A percentile compares a stretch with the other conserved stretches of the same genome.
Evolutionary conservation across 257 asterid species (phyloP).

Genomic region (Jacaranda copaia): DNA sequence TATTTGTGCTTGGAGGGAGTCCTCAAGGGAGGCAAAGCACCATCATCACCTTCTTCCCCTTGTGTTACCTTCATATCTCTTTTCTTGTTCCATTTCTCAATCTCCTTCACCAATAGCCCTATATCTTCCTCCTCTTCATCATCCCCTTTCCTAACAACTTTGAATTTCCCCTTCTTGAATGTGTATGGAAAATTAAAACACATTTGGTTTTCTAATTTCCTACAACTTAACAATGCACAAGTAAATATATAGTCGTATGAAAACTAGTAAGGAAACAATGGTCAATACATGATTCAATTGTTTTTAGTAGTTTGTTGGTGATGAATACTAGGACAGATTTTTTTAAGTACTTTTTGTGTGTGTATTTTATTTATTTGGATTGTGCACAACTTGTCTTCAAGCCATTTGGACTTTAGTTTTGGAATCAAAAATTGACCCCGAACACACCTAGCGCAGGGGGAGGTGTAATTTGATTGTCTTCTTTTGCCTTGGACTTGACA

Average conservation of each 20-base stretch:
- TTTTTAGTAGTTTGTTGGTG: constrained; percentile 36
- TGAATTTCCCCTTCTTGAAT: constrained; percentile 50
- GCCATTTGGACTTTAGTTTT: constrained; percentile 30
- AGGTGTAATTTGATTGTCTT: background rate
- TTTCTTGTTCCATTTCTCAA: constrained; percentile 56
- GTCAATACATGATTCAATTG: constrained; percentile 15
- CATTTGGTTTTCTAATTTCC: constrained; percentile 33
- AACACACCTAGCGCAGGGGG: background rate
- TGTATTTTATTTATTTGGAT: background rate
- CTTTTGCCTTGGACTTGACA: background rate
- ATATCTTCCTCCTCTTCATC: constrained; percentile 48
- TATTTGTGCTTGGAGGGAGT: constrained; percentile 8
- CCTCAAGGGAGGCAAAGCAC: background rate
- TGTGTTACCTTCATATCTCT: constrained; percentile 2
- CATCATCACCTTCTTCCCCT: constrained; percentile 15
- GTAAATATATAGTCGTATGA: background rate
- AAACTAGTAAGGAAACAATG: background rate
- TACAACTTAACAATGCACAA: background rate
- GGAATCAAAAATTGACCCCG: background rate
- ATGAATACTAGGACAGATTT: constrained; percentile 12
- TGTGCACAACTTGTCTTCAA: constrained; percentile 13
- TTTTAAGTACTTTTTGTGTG: background rate
- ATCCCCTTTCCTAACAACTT: constrained; percentile 36
- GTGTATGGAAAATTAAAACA: constrained; percentile 51
- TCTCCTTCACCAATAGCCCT: constrained; percentile 55